Evolutionary conservation across 139 green algal species (phyloP).

Genomic region (Coelastrella sp.): DNA sequence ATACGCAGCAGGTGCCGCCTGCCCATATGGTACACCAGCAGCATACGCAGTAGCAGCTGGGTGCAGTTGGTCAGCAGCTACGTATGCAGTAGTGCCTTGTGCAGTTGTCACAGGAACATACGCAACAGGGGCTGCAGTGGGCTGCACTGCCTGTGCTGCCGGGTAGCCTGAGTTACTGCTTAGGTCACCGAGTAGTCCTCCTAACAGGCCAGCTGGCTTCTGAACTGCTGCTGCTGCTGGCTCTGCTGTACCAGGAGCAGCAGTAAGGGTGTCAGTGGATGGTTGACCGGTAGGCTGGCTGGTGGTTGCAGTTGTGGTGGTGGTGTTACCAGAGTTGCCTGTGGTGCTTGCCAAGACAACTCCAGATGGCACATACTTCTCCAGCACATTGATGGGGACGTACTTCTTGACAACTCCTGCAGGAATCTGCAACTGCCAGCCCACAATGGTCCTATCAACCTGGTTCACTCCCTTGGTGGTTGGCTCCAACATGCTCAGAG

Average conservation of each 20-base stretch:
- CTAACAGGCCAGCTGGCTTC: conserved; percentile 9
- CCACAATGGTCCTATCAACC: background rate
- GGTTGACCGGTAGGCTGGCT: background rate
- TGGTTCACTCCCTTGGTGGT: background rate
- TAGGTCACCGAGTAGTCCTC: background rate
- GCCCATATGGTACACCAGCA: no score
- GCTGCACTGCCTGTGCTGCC: background rate
- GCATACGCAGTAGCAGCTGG: background rate
- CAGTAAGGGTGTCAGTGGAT: background rate
- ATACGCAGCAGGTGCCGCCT: background rate
- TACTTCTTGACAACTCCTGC: background rate
- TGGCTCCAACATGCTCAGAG: background rate
- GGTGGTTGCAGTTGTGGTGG: background rate
- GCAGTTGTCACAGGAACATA: background rate
- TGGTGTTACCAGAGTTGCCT: background rate
- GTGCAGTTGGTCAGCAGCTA: conserved; percentile 1
- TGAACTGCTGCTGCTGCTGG: conserved; percentile 17
- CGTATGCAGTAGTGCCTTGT: background rate
- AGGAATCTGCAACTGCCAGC: conserved; percentile 35
- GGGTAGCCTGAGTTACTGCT: no score
- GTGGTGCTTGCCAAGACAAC: background rate
- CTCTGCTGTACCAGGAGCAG: background rate
- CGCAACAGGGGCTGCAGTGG: background rate
- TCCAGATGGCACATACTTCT: conserved; percentile 29
- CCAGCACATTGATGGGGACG: background rate